Evolutionary conservation across 306 rosid genomes (phyloP).

Genomic region (Aeschynomene evenia): DNA sequence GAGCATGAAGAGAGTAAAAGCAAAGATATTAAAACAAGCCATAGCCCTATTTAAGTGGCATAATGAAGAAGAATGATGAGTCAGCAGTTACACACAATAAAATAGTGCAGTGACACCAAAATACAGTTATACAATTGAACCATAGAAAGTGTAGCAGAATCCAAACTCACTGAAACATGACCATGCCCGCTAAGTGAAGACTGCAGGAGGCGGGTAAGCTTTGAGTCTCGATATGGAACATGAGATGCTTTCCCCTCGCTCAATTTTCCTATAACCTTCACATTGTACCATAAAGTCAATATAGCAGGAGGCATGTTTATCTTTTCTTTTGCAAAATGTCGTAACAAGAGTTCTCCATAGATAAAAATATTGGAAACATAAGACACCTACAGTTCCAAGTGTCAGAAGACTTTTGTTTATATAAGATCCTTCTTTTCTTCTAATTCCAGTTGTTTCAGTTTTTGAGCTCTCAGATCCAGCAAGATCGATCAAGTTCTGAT

Average conservation of each 20-base stretch:
- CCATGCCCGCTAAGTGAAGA: constrained; percentile 95
- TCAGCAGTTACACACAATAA: not conserved
- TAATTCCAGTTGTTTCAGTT: constrained; percentile 92
- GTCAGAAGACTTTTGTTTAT: constrained; percentile 98
- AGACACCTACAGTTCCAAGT: constrained; percentile 90
- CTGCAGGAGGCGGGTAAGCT: constrained; percentile 98
- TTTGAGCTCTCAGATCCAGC: constrained; percentile 99
- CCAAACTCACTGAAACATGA: constrained; percentile 90
- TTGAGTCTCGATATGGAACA: constrained; percentile 97
- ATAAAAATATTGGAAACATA: constrained; percentile 18
- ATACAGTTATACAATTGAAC: constrained; percentile 13
- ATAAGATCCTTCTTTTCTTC: constrained; percentile 99
- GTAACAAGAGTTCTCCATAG: constrained; percentile 22
- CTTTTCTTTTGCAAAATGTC: constrained; percentile 6
- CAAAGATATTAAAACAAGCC: not conserved
- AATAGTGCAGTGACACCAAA: not conserved
- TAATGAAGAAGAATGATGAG: constrained; percentile 4
- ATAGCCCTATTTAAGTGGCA: not conserved
- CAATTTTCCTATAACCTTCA: constrained; percentile 93
- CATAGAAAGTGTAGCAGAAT: constrained; percentile 22
- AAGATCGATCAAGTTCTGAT: constrained; percentile 90
- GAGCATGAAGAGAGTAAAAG: not conserved
- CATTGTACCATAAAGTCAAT: constrained; percentile 45
- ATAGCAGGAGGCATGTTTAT: not conserved
- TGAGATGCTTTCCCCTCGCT: constrained; percentile 99